These are phyloP conservation scores for Petrea volubilis DNA, from an alignment of 257 asterid genomes.

Conservation along the genomic window DNA sequence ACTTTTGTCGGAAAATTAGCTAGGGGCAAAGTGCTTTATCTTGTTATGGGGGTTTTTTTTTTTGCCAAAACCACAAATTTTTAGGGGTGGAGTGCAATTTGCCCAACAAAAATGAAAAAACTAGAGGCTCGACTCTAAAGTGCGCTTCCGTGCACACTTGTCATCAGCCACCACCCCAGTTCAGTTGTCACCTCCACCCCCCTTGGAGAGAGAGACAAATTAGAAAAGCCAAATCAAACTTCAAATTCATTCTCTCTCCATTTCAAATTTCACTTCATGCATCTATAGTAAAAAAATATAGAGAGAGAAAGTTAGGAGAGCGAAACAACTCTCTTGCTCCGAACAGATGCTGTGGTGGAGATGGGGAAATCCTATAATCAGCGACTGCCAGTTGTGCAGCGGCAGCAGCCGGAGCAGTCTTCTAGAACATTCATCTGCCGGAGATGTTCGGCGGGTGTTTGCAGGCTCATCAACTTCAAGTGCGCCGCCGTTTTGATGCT, in stretches of 20 bases:
- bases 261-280: neutral
- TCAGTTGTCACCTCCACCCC: neutral
- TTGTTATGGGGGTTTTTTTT: too few species aligned
- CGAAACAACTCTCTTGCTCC: neutral
- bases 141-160: neutral
- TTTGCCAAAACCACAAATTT: too few species aligned
- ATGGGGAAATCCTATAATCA: slow-evolving; percentile 58
- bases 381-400: slow-evolving; percentile 47
- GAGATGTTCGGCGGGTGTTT: slow-evolving; percentile 38
- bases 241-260: neutral
- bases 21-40: too few species aligned
- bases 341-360: slow-evolving; percentile 54
- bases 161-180: neutral
- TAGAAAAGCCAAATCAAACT: neutral
- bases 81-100: too few species aligned
- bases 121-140: neutral
- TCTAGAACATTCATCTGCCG: slow-evolving; percentile 33
- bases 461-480: slow-evolving; percentile 40
- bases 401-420: slow-evolving; percentile 23
- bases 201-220: neutral
- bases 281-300: neutral
- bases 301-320: slow-evolving; percentile 5
- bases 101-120: too few species aligned
- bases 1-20: too few species aligned
- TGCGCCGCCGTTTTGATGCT: slow-evolving; percentile 48